Evolutionary conservation across 75 land plant genomes (phyloP), one percentile per base, ranked within the genome.

Genomic region (Chamaecyparis obtusa): DNA sequence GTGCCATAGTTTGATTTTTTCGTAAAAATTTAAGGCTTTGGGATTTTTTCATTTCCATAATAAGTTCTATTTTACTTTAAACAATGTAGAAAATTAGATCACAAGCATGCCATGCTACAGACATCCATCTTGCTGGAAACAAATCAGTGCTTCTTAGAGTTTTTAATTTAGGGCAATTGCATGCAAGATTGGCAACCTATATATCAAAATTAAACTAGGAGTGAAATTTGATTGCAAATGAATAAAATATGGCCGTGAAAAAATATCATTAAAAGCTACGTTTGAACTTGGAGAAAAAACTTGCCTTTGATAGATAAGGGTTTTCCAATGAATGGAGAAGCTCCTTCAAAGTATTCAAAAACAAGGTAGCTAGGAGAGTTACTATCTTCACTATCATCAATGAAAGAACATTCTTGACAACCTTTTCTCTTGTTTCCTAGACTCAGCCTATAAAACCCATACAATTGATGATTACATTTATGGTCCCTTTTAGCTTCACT

Each of bases 221-320:
- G 32, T 9, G 54, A 35, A 13, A 84, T 86, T 64, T 35, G 33
- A 14, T 82, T 16, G 15, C 32, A 9, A 87, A 54, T 36, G 19
- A 33, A 11, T 11, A 9, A 56, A 87, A 78, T 9, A 37, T 54
- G 39, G 13, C 37, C 24, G 35, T 79, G 30, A n/a, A 55, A 81
- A 32, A 9, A 69, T 79, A 14, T 36, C 16, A 37, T 2, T 24
- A 36, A 36, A 16, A 35, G n/a, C 57, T 2, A 19, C 9, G 9
- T 83, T 82, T 54, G 78, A 21, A 16, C 46, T 48, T 16, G 69
- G 14, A 54, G 44, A 9, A 36, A n/a, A 46, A 14, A 85, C 86
- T 83, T 85, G 87, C 96, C 96, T n/a, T 95, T 93, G 71, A 92
- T 93, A 72, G 91, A 83, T 76, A 95, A 80, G 32, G 96, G 96